Conservation (phyloP, 2,329 filamentous ascomycete genomes). For the Paramyrothecium sp. region DNA sequence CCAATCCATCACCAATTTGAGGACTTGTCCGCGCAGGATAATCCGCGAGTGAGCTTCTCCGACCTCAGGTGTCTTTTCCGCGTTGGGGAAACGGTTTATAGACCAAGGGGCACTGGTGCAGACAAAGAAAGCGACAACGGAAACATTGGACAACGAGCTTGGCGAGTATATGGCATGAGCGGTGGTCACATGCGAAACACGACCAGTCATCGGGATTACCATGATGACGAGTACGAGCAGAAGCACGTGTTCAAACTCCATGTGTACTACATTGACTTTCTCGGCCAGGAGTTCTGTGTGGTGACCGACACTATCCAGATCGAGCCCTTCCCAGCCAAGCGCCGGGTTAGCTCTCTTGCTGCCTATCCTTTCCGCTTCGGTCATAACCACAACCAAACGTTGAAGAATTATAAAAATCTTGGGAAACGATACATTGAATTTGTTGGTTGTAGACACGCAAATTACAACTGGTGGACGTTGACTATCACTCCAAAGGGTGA, state of each 20-base stretch:
- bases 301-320: background rate
- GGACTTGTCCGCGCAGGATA: background rate
- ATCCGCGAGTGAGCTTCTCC: background rate
- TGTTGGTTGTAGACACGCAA: background rate
- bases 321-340: background rate
- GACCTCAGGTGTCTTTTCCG: slow-evolving; percentile 1
- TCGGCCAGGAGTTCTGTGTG: background rate
- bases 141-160: too few relatives aligned
- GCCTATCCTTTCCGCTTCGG: background rate
- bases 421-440: background rate
- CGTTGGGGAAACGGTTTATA: background rate
- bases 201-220: background rate
- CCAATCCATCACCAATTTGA: background rate
- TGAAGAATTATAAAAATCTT: background rate
- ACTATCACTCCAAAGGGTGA: background rate
- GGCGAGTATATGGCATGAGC: background rate
- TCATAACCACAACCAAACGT: background rate
- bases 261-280: background rate
- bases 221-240: too few relatives aligned
- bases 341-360: background rate
- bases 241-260: background rate
- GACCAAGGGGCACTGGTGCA: background rate
- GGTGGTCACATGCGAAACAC: background rate
- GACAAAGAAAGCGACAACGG: background rate
- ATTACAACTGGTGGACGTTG: slow-evolving; percentile 1